Conservation (phyloP, 768 basidiomycete species). For the Kwoniella bestiolae region DNA sequence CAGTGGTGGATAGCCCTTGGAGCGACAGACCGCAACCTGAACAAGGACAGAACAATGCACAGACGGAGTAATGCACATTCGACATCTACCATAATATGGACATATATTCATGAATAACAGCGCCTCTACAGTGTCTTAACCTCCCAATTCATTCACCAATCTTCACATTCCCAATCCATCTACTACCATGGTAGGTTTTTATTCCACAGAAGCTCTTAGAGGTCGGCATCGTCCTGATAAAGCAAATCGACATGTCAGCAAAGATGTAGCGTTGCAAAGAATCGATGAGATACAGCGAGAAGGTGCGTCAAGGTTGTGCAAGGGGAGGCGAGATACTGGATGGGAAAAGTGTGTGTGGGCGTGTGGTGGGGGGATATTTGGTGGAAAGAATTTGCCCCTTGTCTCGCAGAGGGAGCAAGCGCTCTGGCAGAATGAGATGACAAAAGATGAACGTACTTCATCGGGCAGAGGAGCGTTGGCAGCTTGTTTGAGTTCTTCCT, state of each 20-base stretch:
- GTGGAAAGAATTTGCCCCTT: neutral
- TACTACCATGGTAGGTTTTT: neutral
- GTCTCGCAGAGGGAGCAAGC: neutral
- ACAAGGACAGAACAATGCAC: no score
- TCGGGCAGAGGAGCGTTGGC: constrained; percentile 93
- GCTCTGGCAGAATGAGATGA: no score
- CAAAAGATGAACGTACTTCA: constrained; percentile 63
- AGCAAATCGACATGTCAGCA: neutral
- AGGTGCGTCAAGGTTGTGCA: neutral
- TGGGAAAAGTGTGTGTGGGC: no score
- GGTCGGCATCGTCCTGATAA: constrained; percentile 54
- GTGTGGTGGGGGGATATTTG: neutral
- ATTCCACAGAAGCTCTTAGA: constrained; percentile 38
- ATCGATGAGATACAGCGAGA: no score
- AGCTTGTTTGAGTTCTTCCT: constrained; percentile 79
- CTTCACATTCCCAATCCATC: neutral
- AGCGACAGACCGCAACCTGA: no score
- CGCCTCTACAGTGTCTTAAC: neutral
- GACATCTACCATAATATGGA: no score
- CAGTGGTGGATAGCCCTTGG: no score
- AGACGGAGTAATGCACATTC: no score
- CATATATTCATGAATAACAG: constrained; percentile 1
- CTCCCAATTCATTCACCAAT: neutral
- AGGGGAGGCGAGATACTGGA: no score
- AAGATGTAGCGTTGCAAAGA: neutral